phyloP scores from a whole-genome alignment of 2,329 filamentous ascomycete species.

The Penicillium sp. region DNA sequence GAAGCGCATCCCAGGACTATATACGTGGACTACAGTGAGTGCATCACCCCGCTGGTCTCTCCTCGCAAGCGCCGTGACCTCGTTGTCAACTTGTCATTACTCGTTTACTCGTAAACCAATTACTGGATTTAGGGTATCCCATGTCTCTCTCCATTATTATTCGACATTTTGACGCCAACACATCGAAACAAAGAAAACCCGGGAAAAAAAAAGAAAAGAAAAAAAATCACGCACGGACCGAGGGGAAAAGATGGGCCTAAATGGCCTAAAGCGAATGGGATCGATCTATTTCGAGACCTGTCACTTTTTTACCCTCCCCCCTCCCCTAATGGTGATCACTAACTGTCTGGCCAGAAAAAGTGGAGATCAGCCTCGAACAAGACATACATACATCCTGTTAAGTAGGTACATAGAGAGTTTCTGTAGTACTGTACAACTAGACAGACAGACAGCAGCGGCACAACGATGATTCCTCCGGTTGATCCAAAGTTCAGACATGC shows the following conservation, averaged over 20 bases:
- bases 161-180: slow-evolving; percentile 1
- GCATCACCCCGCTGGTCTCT: background rate
- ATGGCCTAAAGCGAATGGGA: slow-evolving; percentile 11
- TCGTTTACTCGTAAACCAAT: background rate
- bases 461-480: background rate
- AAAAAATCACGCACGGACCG: slow-evolving; percentile 22
- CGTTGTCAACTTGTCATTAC: too few species aligned
- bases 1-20: slow-evolving; percentile 2
- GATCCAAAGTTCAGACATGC: background rate
- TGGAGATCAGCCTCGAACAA: background rate
- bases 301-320: slow-evolving; percentile 21
- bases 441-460: too few species aligned
- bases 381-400: background rate
- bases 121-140: background rate
- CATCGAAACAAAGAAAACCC: background rate
- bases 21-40: too few species aligned
- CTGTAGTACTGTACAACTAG: too few species aligned
- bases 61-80: slow-evolving; percentile 1
- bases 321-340: background rate
- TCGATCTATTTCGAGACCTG: slow-evolving; percentile 32
- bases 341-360: background rate
- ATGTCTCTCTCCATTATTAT: background rate
- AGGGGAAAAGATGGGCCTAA: slow-evolving; percentile 6
- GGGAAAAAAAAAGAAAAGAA: background rate
- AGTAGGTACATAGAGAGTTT: too few species aligned